Conservation (phyloP, 129 eudicot genomes). For the Kitagawia praeruptora region DNA sequence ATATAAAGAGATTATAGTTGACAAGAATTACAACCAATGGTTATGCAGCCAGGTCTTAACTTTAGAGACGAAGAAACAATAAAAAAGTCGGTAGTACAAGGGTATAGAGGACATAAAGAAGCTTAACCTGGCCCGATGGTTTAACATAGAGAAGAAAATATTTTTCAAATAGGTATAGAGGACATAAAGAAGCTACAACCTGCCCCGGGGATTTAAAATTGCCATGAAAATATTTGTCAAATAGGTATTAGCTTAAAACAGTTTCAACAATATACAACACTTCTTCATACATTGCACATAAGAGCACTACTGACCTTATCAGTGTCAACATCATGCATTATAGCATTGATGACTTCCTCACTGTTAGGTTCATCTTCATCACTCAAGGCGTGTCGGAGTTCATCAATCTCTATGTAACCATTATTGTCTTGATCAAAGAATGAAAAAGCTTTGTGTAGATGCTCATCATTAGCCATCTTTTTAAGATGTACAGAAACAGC, state of each 20-base stretch:
- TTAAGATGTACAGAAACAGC: slow-evolving; percentile 65
- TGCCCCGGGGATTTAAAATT: not conserved
- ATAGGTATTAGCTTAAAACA: not conserved
- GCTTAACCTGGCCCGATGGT: not conserved
- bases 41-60: not conserved
- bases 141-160: not conserved
- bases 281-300: not conserved
- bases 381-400: slow-evolving; percentile 54
- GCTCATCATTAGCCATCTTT: slow-evolving; percentile 78
- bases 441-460: slow-evolving; percentile 67
- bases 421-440: slow-evolving; percentile 55
- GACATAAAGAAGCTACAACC: not conserved
- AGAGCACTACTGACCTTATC: slow-evolving; percentile 45
- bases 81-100: not conserved
- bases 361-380: slow-evolving; percentile 49
- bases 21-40: not conserved
- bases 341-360: slow-evolving; percentile 62
- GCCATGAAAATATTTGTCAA: not conserved
- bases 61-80: not conserved
- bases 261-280: not conserved
- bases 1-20: not conserved
- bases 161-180: not conserved
- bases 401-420: slow-evolving; percentile 73
- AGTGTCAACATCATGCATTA: slow-evolving; percentile 78
- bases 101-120: not conserved